Evolutionary conservation across 192 early-diverging fungal species (phyloP), one percentile per base, ranked within the genome.

Genomic region (Dimargaris cristalligena): DNA sequence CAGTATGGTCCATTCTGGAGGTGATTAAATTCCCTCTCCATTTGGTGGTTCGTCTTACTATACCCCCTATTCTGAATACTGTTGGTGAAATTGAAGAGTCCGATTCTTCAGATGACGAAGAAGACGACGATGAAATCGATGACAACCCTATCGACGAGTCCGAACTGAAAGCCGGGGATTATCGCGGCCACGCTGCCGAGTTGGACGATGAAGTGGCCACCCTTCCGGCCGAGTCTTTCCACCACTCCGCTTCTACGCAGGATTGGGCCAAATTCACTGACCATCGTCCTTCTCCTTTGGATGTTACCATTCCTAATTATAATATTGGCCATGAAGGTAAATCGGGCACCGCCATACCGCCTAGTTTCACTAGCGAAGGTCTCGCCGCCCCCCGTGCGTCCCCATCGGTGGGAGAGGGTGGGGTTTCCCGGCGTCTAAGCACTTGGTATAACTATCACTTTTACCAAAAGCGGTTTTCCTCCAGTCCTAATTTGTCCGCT

Each of bases 391-490:
- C n/a, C n/a, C n/a, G n/a, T n/a, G n/a, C n/a, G n/a, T n/a, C n/a
- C n/a, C n/a, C n/a, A n/a, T n/a, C n/a, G n/a, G n/a, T n/a, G n/a
- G n/a, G n/a, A n/a, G n/a, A n/a, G n/a, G n/a, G n/a, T n/a, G n/a
- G n/a, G n/a, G n/a, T n/a, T n/a, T n/a, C n/a, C n/a, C 11, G 23
- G 34, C 54, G 32, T 14, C 16, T 56, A 0, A 23, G 18, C 34
- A 31, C 54, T 29, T 34, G 18, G 34, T n/a, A 20, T 33, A 13
- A 31, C 9, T 9, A 56, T 4, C 32, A 4, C 29, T 34, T 28
- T 29, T 56, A 56, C 54, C 32, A 56, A n/a, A 56, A 29, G 34
- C 54, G 54, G 9, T 56, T 56, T 34, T 56, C 54, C 1, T 56
- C 54, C 13, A 34, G 31, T 4, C 54, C 54, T 23, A 33, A 34